Percentiles rank a stretch among this genome's conserved stretches.
These are phyloP conservation scores for Aspergillus cristatus DNA, from an alignment of 495 filamentous ascomycete species.

Conservation along the genomic window DNA sequence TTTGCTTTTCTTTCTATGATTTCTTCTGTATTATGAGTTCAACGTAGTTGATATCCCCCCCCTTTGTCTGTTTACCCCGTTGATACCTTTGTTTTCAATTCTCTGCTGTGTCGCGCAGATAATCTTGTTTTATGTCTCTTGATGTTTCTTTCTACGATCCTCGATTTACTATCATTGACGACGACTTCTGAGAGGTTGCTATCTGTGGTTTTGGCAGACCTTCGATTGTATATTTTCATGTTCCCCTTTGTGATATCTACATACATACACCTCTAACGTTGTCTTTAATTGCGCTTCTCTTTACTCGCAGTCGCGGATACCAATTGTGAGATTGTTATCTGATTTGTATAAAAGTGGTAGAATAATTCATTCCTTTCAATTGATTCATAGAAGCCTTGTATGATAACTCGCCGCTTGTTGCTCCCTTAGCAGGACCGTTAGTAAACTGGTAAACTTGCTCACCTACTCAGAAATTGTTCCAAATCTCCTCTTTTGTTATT, in stretches of 20 bases:
- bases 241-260: background rate
- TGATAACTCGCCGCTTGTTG: too few species aligned
- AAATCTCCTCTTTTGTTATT: too few species aligned
- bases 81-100: conserved; percentile 12
- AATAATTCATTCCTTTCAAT: too few species aligned
- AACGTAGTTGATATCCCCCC: conserved; percentile 25
- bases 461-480: too few species aligned
- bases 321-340: too few species aligned
- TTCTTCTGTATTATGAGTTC: conserved; percentile 49
- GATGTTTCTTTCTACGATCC: conserved; percentile 22
- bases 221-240: conserved; percentile 17
- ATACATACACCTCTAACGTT: background rate
- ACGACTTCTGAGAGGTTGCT: conserved; percentile 11
- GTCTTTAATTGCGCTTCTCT: too few species aligned
- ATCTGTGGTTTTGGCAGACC: conserved; percentile 1
- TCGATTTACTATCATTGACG: conserved; percentile 9
- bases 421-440: too few species aligned
- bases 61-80: conserved; percentile 5
- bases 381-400: too few species aligned
- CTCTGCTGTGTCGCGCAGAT: conserved; percentile 16
- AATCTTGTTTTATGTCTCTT: conserved; percentile 12
- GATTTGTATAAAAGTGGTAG: too few species aligned
- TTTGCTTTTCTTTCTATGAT: conserved; percentile 19
- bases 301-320: too few species aligned
- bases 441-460: too few species aligned